Evolutionary conservation across 192 early-diverging fungal species (phyloP).

Genomic region (Coemansia sp.): DNA sequence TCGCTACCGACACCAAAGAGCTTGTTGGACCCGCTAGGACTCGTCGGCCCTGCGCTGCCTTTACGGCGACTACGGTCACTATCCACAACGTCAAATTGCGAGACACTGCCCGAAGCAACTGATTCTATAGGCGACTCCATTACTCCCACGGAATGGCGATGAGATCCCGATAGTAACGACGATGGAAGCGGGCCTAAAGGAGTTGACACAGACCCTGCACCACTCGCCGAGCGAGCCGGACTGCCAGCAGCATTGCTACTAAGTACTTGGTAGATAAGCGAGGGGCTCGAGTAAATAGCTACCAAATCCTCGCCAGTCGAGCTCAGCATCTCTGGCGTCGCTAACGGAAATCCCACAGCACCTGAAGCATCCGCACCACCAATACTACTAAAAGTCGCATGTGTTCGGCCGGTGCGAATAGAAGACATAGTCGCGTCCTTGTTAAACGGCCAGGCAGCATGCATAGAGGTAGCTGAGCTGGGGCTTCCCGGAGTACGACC

Average conservation of each 20-base stretch:
- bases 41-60: background rate
- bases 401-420: background rate
- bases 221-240: background rate
- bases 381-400: background rate
- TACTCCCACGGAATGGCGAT: background rate
- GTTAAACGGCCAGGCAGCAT: slow-evolving; percentile 55
- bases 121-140: slow-evolving; percentile 40
- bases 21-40: background rate
- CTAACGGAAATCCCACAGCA: background rate
- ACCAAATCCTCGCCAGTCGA: slow-evolving; percentile 41
- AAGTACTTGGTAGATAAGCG: slow-evolving; percentile 48
- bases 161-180: background rate
- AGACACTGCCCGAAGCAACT: slow-evolving; percentile 16
- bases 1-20: background rate
- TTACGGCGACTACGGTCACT: background rate
- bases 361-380: background rate
- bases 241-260: slow-evolving; percentile 6
- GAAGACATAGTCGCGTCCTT: slow-evolving; percentile 14
- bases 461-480: slow-evolving; percentile 24
- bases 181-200: slow-evolving; percentile 11
- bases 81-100: slow-evolving; percentile 22
- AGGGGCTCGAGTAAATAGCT: slow-evolving; percentile 41
- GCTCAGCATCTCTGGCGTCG: slow-evolving; percentile 14
- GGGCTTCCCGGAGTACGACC: slow-evolving; percentile 38
- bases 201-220: background rate